A percentile compares a stretch with the other conserved stretches of the same genome.
Evolutionary conservation across 345 rosid species (phyloP).

Genomic region (Rhodamnia rubescens): DNA sequence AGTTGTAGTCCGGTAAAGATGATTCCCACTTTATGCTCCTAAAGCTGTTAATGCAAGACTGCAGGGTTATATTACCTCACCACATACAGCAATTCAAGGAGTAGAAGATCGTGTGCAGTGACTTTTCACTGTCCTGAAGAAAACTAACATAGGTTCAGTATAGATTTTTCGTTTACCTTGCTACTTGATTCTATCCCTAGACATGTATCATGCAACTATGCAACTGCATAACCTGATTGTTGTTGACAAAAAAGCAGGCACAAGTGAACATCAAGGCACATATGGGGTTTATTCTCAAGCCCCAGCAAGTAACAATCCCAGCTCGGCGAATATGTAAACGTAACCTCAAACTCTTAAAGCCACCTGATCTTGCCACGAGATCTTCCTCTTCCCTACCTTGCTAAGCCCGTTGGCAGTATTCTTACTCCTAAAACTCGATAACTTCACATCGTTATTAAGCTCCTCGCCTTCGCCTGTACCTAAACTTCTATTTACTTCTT

Average conservation of each 20-base stretch:
- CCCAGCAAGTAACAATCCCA: neutral
- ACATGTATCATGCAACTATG: neutral
- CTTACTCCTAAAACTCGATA: constrained; percentile 55
- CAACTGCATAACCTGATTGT: neutral
- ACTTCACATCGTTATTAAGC: constrained; percentile 32
- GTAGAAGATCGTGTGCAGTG: neutral
- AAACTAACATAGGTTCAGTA: neutral
- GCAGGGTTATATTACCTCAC: neutral
- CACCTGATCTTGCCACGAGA: constrained; percentile 92
- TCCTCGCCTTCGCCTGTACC: constrained; percentile 33
- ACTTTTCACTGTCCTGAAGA: neutral
- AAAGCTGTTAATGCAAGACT: neutral
- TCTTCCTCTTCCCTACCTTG: constrained; percentile 73
- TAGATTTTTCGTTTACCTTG: neutral
- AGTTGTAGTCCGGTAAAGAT: neutral
- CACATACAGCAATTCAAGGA: neutral
- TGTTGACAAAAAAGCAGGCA: neutral
- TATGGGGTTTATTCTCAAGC: neutral
- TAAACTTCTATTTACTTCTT: constrained; percentile 25
- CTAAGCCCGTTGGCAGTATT: constrained; percentile 38
- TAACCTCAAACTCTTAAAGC: constrained; percentile 56
- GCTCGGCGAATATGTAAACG: neutral
- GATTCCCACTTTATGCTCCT: neutral
- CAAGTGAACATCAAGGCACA: neutral
- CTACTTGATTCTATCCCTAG: neutral